Percentiles rank a stretch among this genome's conserved stretches.
phyloP scores from a whole-genome alignment of 495 filamentous ascomycete species.

The Aspergillus homomorphus region DNA sequence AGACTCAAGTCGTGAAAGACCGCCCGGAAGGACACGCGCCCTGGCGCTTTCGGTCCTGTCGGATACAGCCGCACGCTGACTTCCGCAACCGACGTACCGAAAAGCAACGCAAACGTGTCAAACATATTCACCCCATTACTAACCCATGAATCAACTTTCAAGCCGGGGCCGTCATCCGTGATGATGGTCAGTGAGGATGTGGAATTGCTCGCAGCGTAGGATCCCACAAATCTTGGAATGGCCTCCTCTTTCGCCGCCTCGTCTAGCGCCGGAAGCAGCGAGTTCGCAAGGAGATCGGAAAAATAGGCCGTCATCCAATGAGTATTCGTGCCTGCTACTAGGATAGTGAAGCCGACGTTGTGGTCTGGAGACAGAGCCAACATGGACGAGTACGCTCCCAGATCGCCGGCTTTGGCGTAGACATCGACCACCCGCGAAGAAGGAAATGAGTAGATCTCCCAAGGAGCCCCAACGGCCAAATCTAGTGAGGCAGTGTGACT shows the following conservation, averaged over 20 bases:
- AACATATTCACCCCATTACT: slow-evolving; percentile 41
- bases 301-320: slow-evolving; percentile 19
- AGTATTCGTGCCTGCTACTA: slow-evolving; percentile 36
- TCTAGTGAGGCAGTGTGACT: slow-evolving; percentile 45
- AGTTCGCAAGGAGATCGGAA: slow-evolving; percentile 33
- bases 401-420: slow-evolving; percentile 55
- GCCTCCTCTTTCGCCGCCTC: slow-evolving; percentile 43
- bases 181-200: slow-evolving; percentile 33
- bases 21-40: slow-evolving; percentile 43
- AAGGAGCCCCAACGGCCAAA: slow-evolving; percentile 52
- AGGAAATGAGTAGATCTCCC: slow-evolving; percentile 46
- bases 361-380: slow-evolving; percentile 52
- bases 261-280: slow-evolving; percentile 45
- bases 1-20: slow-evolving; percentile 30
- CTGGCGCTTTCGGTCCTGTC: slow-evolving; percentile 27
- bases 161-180: slow-evolving; percentile 41
- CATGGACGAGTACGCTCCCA: slow-evolving; percentile 44
- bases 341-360: slow-evolving; percentile 49
- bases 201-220: slow-evolving; percentile 38
- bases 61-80: slow-evolving; percentile 48
- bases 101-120: slow-evolving; percentile 20
- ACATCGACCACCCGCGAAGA: slow-evolving; percentile 39
- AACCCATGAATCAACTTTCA: slow-evolving; percentile 38
- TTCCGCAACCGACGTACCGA: slow-evolving; percentile 1
- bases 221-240: slow-evolving; percentile 31